These are phyloP conservation scores for Pulveroboletus sp. DNA, from an alignment of 768 basidiomycete species.

Conservation along the genomic window DNA sequence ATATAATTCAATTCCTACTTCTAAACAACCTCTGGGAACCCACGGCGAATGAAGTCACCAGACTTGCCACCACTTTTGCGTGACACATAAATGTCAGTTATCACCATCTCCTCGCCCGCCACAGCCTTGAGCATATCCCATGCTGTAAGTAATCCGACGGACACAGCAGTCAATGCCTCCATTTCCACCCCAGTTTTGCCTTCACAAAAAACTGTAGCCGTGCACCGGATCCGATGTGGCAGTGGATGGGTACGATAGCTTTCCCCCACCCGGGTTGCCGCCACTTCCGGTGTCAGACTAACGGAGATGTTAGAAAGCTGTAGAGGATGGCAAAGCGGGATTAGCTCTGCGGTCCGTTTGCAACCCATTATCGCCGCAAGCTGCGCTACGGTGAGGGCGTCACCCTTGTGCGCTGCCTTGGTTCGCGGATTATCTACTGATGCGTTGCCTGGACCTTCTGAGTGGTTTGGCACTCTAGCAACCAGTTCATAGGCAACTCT, in stretches of 20 bases:
- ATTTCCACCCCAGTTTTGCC: conserved; percentile 89
- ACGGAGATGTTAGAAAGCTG: conserved; percentile 66
- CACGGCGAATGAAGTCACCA: conserved; percentile 53
- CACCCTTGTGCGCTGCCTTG: conserved; percentile 63
- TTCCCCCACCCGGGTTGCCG: conserved; percentile 2
- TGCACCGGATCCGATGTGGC: conserved; percentile 54
- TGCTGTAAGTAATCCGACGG: conserved; percentile 71
- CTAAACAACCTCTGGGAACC: not conserved
- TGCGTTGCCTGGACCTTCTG: conserved; percentile 5
- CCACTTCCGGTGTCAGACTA: conserved; percentile 46
- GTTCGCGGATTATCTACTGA: conserved; percentile 35
- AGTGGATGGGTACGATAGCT: not conserved
- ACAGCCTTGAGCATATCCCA: conserved; percentile 95
- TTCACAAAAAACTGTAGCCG: conserved; percentile 67
- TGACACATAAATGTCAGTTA: conserved; percentile 61
- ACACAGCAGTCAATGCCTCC: conserved; percentile 88
- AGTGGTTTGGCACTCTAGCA: conserved; percentile 25
- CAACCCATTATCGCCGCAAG: conserved; percentile 85
- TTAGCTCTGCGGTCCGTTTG: conserved; percentile 78
- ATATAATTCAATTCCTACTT: not conserved
- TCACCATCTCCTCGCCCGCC: conserved; percentile 83
- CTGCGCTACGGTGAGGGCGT: conserved; percentile 71
- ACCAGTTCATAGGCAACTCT: conserved; percentile 61
- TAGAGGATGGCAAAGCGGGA: conserved; percentile 88
- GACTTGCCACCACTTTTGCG: conserved; percentile 72